phyloP scores from a whole-genome alignment of 768 basidiomycete genomes.

The Xanthoconium stramineum region DNA sequence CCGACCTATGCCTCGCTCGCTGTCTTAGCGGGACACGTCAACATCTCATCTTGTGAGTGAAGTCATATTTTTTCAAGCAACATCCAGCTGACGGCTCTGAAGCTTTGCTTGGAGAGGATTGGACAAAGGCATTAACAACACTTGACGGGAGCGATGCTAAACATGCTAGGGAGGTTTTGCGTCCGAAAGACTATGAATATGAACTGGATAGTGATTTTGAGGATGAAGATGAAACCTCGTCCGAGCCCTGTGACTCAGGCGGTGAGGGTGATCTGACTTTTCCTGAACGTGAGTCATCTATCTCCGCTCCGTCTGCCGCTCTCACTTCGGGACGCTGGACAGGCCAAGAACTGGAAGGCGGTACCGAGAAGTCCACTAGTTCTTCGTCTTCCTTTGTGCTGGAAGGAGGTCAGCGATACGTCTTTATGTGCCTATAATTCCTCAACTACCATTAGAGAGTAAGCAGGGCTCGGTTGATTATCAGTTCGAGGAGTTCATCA shows the following conservation, averaged over 20 bases:
- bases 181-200: conserved; percentile 14
- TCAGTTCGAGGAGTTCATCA: conserved; percentile 7
- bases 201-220: conserved; percentile 26
- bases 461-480: neutral
- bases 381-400: conserved; percentile 12
- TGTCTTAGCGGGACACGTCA: conserved; percentile 9
- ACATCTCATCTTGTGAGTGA: conserved; percentile 9
- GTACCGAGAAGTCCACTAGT: neutral
- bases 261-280: neutral
- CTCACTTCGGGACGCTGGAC: neutral
- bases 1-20: conserved; percentile 17
- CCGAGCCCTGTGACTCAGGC: neutral
- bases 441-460: conserved; percentile 10
- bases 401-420: conserved; percentile 3
- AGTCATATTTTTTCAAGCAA: neutral
- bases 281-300: neutral
- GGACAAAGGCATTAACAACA: conserved; percentile 5
- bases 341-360: neutral
- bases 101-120: conserved; percentile 10
- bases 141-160: neutral
- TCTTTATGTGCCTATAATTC: neutral
- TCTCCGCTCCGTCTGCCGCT: neutral
- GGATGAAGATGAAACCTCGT: conserved; percentile 17
- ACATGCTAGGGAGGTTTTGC: conserved; percentile 1
- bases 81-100: neutral